phyloP scores from a whole-genome alignment of 2,329 filamentous ascomycete genomes.

The Pseudomassariella vexata region DNA sequence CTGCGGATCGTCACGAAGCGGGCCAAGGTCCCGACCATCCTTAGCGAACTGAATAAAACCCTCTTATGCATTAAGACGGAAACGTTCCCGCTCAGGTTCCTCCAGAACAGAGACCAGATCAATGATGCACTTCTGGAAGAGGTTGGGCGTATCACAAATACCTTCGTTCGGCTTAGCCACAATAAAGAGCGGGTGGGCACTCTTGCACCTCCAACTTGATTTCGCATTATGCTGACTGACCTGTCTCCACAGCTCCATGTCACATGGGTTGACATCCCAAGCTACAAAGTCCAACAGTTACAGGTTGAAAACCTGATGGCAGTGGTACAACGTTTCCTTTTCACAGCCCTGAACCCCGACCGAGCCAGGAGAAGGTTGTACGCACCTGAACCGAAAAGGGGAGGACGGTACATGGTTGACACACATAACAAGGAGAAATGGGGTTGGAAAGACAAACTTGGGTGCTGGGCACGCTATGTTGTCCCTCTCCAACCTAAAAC shows the following conservation, averaged over 20 bases:
- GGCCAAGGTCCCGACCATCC: conserved; percentile 26
- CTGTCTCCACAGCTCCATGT: conserved; percentile 24
- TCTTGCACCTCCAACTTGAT: neutral
- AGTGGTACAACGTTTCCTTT: conserved; percentile 39
- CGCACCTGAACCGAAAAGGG: neutral
- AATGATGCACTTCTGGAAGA: conserved; percentile 24
- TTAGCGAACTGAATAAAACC: conserved; percentile 25
- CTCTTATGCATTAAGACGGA: conserved; percentile 19
- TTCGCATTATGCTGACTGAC: conserved; percentile 2
- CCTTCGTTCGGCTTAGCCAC: conserved; percentile 13
- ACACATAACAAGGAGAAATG: conserved; percentile 22
- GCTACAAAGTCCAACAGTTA: conserved; percentile 7
- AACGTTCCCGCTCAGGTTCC: conserved; percentile 16
- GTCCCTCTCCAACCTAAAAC: conserved; percentile 7
- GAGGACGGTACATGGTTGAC: conserved; percentile 23
- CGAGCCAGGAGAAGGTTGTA: conserved; percentile 17
- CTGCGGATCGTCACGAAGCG: conserved; percentile 31
- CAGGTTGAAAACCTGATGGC: conserved; percentile 34
- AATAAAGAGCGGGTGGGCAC: conserved; percentile 15
- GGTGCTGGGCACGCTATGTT: conserved; percentile 28
- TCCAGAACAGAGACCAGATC: no score
- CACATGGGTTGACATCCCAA: conserved; percentile 33
- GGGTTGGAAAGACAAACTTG: conserved; percentile 29
- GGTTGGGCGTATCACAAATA: conserved; percentile 31
- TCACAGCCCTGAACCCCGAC: conserved; percentile 23